phyloP scores from a whole-genome alignment of 768 basidiomycete species.

The Podaxis carcinomalis region DNA sequence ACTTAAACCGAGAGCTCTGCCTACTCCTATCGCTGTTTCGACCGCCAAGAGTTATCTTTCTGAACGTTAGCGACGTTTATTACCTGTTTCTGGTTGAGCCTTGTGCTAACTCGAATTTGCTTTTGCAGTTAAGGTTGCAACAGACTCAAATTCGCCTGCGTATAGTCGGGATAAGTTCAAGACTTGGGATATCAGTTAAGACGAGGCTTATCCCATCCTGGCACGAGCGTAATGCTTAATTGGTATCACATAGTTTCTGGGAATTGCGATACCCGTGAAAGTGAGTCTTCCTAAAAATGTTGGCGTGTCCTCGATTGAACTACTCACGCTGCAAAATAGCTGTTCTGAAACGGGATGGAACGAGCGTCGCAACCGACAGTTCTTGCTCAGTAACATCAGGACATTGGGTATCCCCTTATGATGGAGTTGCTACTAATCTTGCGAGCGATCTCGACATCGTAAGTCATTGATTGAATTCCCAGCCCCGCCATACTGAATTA shows the following conservation, averaged over 20 bases:
- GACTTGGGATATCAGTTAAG: conserved; percentile 44
- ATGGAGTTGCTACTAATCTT: conserved; percentile 37
- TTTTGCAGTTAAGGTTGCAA: conserved; percentile 28
- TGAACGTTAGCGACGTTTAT: conserved; percentile 19
- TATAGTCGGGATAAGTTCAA: conserved; percentile 38
- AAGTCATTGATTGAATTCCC: conserved; percentile 14
- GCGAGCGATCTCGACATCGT: conserved; percentile 51
- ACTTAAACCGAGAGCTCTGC: conserved; percentile 21
- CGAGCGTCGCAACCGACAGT: conserved; percentile 34
- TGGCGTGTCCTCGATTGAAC: background rate
- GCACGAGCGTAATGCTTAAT: background rate
- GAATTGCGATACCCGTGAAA: conserved; percentile 48
- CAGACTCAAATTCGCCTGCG: conserved; percentile 27
- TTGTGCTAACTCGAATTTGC: background rate
- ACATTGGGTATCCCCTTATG: conserved; percentile 49
- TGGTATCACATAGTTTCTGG: conserved; percentile 35
- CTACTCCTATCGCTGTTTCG: conserved; percentile 27
- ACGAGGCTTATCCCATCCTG: background rate
- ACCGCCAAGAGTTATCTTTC: conserved; percentile 32
- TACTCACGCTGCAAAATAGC: conserved; percentile 18
- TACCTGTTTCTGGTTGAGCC: background rate
- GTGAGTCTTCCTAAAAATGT: conserved; percentile 23
- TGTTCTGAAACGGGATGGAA: conserved; percentile 42
- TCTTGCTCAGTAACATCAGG: conserved; percentile 44
- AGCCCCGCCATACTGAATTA: background rate